Evolutionary conservation across 1,284 basidiomycete species (phyloP), one percentile per base, ranked within the genome.

Genomic region (Fomitopsis betulina): DNA sequence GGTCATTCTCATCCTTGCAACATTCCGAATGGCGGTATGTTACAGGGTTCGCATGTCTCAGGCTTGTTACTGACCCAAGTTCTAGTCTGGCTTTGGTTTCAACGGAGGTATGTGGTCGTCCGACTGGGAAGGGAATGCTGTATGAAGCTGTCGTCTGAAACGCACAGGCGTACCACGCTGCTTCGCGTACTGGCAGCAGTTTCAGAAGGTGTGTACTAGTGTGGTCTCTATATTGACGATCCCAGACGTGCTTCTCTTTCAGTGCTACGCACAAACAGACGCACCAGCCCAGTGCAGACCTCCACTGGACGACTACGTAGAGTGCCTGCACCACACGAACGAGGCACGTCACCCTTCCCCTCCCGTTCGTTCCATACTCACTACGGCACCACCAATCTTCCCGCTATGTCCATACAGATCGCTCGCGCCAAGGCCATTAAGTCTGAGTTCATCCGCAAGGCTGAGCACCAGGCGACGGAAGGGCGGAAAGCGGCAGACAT

Each of bases 181-280:
- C 78, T 96, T 96, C 74, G 80, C 85, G 6, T 93, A 91, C 76
- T 98, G 95, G 94, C 93, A 96, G 69, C 91, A 93, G 70, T 93
- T 94, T 75, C 82, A 86, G 63, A 93, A 91, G 72, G 91, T 89
- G 61, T 57, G 73, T 6, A 15, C 35, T 12, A 37, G 35, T 37
- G 35, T 19, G 8, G 21, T 23, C 54, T 53, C 32, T 43, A 3
- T 37, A 21, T 40, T 15, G 17, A 37, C 33, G 42, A 45, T 37
- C 23, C n/a, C 33, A 47, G 12, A 61, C 4, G 59, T 58, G 15
- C 12, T 58, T 38, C 9, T 17, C 38, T 35, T 33, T 45, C 61
- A 97, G 89, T 98, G 95, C 77, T 98, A 97, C 72, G 88, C 90
- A 9, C 79, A 84, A 59, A 85, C 94, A 52, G 93, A 96, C 64